phyloP scores from a whole-genome alignment of 805 yeast species.

The Zygosaccharomyces kombuchaensis region DNA sequence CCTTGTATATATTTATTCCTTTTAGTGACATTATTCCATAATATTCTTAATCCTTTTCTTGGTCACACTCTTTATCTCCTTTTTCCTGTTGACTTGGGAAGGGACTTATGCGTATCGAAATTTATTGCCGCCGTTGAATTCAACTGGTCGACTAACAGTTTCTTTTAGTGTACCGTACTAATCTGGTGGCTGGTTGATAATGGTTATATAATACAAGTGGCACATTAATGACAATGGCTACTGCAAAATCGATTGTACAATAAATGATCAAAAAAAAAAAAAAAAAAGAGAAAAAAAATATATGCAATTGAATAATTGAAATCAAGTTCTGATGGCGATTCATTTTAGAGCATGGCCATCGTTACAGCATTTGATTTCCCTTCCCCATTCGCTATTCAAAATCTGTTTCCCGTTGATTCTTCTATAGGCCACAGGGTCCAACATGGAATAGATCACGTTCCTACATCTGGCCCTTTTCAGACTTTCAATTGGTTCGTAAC shows the following conservation, averaged over 20 bases:
- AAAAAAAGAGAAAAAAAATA: constrained; percentile 1
- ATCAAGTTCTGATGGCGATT: neutral
- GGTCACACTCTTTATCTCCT: neutral
- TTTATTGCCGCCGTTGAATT: neutral
- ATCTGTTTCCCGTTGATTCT: constrained; percentile 86
- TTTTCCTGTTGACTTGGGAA: neutral
- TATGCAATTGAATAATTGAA: constrained; percentile 3
- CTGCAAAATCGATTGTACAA: neutral
- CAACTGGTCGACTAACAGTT: neutral
- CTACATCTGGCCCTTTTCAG: constrained; percentile 84
- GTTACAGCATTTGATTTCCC: constrained; percentile 77
- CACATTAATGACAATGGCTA: neutral
- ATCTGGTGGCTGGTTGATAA: neutral
- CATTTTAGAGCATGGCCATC: constrained; percentile 43
- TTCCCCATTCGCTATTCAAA: constrained; percentile 91
- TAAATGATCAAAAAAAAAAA: neutral
- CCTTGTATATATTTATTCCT: constrained; percentile 3
- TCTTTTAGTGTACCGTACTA: neutral
- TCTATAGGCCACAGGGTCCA: constrained; percentile 86
- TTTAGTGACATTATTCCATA: neutral
- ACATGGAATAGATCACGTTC: constrained; percentile 85
- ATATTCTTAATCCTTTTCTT: neutral
- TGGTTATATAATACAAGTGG: constrained; percentile 4
- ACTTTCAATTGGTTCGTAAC: constrained; percentile 87
- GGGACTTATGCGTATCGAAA: neutral